phyloP scores from a whole-genome alignment of 495 filamentous ascomycete genomes.

The Hypoxylon fragiforme region DNA sequence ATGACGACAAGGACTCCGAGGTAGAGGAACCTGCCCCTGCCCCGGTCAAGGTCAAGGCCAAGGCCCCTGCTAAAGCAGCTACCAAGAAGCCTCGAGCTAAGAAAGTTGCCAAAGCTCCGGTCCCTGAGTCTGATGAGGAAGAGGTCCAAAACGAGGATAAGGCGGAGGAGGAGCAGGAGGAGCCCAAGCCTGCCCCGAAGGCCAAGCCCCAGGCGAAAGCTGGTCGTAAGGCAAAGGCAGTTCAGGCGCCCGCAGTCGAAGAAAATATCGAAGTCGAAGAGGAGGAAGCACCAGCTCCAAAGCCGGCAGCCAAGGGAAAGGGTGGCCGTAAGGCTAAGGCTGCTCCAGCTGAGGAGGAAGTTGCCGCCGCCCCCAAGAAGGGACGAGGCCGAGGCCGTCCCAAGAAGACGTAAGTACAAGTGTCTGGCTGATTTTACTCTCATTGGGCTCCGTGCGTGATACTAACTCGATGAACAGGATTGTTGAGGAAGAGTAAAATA shows the following conservation, averaged over 20 bases:
- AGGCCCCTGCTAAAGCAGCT: conserved; percentile 34
- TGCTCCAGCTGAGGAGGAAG: conserved; percentile 5
- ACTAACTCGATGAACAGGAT: background rate
- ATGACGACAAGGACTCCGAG: too few relatives aligned
- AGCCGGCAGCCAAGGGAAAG: conserved; percentile 32
- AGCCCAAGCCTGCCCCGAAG: background rate
- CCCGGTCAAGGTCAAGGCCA: conserved; percentile 45
- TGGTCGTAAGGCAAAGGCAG: conserved; percentile 7
- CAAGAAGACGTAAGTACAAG: conserved; percentile 23
- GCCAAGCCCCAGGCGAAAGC: conserved; percentile 12
- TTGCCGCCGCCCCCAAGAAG: conserved; percentile 16
- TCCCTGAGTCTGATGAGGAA: background rate
- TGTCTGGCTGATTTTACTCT: background rate
- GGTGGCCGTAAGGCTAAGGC: conserved; percentile 33
- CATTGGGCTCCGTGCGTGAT: background rate
- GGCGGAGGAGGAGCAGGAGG: conserved; percentile 8
- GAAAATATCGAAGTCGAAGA: conserved; percentile 23
- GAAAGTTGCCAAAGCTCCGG: conserved; percentile 22
- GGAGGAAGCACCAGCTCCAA: conserved; percentile 18
- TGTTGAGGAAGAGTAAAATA: background rate
- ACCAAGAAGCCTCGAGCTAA: conserved; percentile 37
- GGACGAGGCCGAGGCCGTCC: conserved; percentile 23
- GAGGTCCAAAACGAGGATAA: conserved; percentile 28
- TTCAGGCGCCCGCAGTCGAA: conserved; percentile 14
- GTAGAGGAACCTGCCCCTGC: too few relatives aligned